These are phyloP conservation scores for Hansenula sp. DNA, from an alignment of 1,139 yeast species.

Conservation along the genomic window DNA sequence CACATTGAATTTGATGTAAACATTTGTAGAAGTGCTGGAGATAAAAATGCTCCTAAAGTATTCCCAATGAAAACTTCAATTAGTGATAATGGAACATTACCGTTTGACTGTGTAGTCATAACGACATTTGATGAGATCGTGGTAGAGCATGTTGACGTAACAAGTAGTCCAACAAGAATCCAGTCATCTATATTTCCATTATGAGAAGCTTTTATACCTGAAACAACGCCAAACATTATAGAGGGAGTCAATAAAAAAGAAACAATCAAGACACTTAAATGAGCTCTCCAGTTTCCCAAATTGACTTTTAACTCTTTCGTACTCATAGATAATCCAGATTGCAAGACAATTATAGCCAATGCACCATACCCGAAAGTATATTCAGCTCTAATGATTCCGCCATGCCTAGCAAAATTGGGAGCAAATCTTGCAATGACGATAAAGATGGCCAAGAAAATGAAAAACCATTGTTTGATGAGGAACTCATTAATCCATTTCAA, in stretches of 20 bases:
- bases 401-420: conserved; percentile 80
- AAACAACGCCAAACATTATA: conserved; percentile 69
- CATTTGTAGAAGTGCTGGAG: conserved; percentile 81
- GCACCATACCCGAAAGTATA: conserved; percentile 82
- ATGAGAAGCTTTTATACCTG: conserved; percentile 60
- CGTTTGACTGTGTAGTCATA: conserved; percentile 80
- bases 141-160: conserved; percentile 85
- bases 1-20: conserved; percentile 51
- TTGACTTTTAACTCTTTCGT: conserved; percentile 56
- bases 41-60: conserved; percentile 76
- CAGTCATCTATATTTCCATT: conserved; percentile 60
- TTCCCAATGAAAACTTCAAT: conserved; percentile 87
- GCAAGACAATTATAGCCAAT: conserved; percentile 79
- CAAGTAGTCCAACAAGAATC: conserved; percentile 74
- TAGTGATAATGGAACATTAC: conserved; percentile 74
- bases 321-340: conserved; percentile 75
- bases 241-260: conserved; percentile 75
- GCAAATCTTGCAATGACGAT: conserved; percentile 72
- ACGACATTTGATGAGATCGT: conserved; percentile 88
- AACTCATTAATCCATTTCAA: conserved; percentile 13
- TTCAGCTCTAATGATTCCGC: conserved; percentile 71
- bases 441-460: conserved; percentile 63
- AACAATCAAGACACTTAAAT: conserved; percentile 59
- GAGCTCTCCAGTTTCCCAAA: conserved; percentile 77
- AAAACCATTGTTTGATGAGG: conserved; percentile 60